These are phyloP conservation scores for Corrigiola litoralis DNA, from an alignment of 179 eudicot species.

Conservation along the genomic window DNA sequence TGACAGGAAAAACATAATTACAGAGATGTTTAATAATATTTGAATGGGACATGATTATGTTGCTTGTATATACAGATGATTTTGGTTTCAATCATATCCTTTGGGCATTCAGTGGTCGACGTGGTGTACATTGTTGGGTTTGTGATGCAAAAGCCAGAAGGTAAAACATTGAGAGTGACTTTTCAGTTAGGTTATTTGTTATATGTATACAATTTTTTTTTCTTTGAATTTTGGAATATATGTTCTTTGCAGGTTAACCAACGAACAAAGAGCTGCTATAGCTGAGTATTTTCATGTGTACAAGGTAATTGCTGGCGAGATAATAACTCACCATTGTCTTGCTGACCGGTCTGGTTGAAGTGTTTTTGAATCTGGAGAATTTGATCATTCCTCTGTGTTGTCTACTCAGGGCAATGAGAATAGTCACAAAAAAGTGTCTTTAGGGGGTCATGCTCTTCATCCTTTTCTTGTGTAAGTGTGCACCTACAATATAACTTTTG, in stretches of 20 bases:
- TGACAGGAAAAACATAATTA: neutral
- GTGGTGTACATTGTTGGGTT: slow-evolving; percentile 99
- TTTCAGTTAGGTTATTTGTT: neutral
- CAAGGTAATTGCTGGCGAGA: slow-evolving; percentile 41
- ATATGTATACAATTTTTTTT: neutral
- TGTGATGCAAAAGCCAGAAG: slow-evolving; percentile 97
- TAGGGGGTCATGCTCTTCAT: slow-evolving; percentile 61
- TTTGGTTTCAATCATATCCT: slow-evolving; percentile 92
- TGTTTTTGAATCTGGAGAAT: neutral
- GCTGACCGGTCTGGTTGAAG: neutral
- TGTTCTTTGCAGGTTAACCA: slow-evolving; percentile 52
- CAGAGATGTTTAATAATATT: neutral
- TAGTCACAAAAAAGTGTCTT: slow-evolving; percentile 55
- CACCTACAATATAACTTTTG: neutral
- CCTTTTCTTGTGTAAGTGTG: slow-evolving; percentile 72
- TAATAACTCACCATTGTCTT: neutral
- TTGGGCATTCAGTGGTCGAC: slow-evolving; percentile 95
- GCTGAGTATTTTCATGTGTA: slow-evolving; percentile 77
- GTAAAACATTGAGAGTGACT: slow-evolving; percentile 26
- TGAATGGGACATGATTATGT: neutral
- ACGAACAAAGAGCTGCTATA: slow-evolving; percentile 85
- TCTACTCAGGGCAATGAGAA: slow-evolving; percentile 71
- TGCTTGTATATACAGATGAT: slow-evolving; percentile 55
- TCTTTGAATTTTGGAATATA: neutral
- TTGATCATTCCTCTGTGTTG: neutral